phyloP scores from a whole-genome alignment of 306 rosid species.

The Quercus robur region DNA sequence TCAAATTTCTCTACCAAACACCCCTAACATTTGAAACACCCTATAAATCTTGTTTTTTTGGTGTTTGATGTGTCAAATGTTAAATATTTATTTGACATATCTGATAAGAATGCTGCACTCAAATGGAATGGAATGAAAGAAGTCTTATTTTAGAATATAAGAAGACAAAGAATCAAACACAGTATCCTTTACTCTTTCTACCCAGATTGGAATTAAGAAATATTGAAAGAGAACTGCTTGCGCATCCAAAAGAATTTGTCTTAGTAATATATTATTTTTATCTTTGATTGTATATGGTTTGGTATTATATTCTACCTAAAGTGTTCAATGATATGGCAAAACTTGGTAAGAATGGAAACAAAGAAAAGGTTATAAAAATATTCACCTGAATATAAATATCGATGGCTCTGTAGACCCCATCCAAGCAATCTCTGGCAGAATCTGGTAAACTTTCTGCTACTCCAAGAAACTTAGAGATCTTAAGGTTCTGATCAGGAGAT shows the following conservation, averaged over 20 bases:
- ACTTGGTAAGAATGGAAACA: neutral
- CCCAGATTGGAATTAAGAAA: neutral
- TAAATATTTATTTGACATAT: too few relatives aligned
- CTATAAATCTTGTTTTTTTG: too few relatives aligned
- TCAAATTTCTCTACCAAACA: too few relatives aligned
- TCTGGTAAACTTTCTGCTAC: slow-evolving; percentile 70
- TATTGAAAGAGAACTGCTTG: neutral
- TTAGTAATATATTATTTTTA: too few relatives aligned
- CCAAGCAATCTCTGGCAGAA: slow-evolving; percentile 61
- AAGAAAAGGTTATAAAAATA: neutral
- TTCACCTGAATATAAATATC: slow-evolving; percentile 76
- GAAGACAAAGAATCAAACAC: neutral
- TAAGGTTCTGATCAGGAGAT: slow-evolving; percentile 69
- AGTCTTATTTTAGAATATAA: neutral
- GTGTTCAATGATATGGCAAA: neutral
- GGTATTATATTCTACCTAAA: neutral
- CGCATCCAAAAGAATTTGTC: neutral
- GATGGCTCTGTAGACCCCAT: slow-evolving; percentile 73
- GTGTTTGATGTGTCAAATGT: too few relatives aligned
- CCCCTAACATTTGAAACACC: too few relatives aligned
- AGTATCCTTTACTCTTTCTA: neutral
- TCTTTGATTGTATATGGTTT: neutral
- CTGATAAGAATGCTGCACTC: neutral
- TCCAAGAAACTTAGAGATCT: slow-evolving; percentile 62
- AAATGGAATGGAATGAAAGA: neutral